Base-by-base conservation (phyloP, 495 filamentous ascomycete genomes). In the Penicillium soppii region DNA sequence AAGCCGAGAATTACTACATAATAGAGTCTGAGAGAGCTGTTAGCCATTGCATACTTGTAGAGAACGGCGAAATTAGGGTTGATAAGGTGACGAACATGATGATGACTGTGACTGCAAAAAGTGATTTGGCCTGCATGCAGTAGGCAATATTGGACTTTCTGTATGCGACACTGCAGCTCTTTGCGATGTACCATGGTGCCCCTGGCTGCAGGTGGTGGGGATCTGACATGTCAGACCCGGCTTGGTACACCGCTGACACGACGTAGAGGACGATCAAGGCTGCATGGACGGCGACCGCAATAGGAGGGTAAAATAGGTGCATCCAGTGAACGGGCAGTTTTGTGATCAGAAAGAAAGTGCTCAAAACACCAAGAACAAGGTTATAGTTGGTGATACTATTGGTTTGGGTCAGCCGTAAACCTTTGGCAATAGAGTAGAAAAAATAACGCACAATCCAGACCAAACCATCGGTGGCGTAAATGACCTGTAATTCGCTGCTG, bases 331-430 rank as follows among this genome's bases (percentile, higher is more conserved):
- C 73, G 25, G 88, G 83, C 8, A 67, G 45, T 51, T 86, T 83
- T 32, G 75, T 67, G 10, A 90, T 73, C 19, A 86, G 56, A 9
- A 84, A 41, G 20, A 76, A 69, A 20, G 77, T 59, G 20, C 69
- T 84, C 52, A 95, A 68, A 53, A 96, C 84, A 41, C 88, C 82
- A 60, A 95, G 83, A 47, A 90, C 86, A 51, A 95, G 82, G 65
- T 95, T 92, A 71, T 74, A 96, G 43, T 87, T 74, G 43, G 88
- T 91, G 33, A 90, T 68, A 60, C 91, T 96, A n/a, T n/a, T n/a
- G n/a, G 27, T 27, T 53, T 22, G 4, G 51, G 38, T 43, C 39
- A 27, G 44, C 50, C 3, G 19, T 10, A 8, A 17, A 38, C 48
- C 29, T n/a, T 26, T 27, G 26, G 20, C 25, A 36, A 33, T 17